phyloP scores from a whole-genome alignment of 2,329 filamentous ascomycete genomes.

The Eutypa lata region DNA sequence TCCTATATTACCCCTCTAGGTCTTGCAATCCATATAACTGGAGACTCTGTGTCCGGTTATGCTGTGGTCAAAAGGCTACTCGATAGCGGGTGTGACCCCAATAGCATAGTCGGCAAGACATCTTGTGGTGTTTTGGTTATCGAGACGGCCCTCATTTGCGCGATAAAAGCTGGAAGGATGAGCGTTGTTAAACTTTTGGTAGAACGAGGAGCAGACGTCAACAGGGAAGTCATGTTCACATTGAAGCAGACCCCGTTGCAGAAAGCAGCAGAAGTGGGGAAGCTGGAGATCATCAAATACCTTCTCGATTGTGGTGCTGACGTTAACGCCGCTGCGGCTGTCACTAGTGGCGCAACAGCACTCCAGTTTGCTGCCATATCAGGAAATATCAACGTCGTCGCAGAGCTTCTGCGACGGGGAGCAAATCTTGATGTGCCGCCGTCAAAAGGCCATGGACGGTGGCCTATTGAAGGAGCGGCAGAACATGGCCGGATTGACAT shows the following conservation, averaged over 20 bases:
- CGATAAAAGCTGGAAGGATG: constrained; percentile 2
- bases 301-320: constrained; percentile 14
- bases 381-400: constrained; percentile 15
- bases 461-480: constrained; percentile 17
- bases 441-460: constrained; percentile 7
- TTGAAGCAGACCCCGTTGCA: constrained; percentile 16
- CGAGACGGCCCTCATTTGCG: constrained; percentile 7
- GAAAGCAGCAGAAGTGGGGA: constrained; percentile 11
- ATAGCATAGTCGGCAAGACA: neutral
- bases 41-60: neutral
- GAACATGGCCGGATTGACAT: constrained; percentile 16
- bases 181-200: constrained; percentile 17
- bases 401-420: constrained; percentile 5
- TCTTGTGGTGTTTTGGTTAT: neutral
- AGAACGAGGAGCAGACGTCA: constrained; percentile 11
- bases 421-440: constrained; percentile 6
- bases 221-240: constrained; percentile 5
- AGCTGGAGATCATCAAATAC: constrained; percentile 12
- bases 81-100: constrained; percentile 5
- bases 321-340: constrained; percentile 8
- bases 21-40: constrained; percentile 1
- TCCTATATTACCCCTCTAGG: neutral
- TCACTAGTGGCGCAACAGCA: constrained; percentile 11
- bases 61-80: constrained; percentile 5
- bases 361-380: constrained; percentile 17